Conservation (phyloP, 805 yeast genomes). For the Yarrowia phangngaensis region DNA sequence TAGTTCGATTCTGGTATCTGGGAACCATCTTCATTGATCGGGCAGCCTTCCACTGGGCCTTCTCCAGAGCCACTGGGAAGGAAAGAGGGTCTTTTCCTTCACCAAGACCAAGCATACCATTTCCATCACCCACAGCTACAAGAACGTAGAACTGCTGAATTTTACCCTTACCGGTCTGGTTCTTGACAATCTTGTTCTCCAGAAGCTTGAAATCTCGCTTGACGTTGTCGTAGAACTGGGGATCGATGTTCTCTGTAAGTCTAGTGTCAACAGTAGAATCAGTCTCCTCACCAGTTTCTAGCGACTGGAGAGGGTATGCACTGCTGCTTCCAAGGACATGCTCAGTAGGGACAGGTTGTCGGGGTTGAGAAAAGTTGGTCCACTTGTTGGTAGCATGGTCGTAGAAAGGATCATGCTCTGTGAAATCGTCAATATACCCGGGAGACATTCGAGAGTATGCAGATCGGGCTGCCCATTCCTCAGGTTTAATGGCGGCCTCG, state of each 20-base stretch:
- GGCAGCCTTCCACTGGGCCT: constrained; percentile 92
- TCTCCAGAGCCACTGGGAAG: constrained; percentile 69
- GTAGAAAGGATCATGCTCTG: constrained; percentile 70
- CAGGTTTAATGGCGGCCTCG: constrained; percentile 68
- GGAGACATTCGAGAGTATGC: constrained; percentile 59
- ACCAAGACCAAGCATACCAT: constrained; percentile 92
- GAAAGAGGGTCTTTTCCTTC: constrained; percentile 80
- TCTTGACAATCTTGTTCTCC: constrained; percentile 65
- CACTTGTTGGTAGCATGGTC: constrained; percentile 53
- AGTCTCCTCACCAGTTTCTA: constrained; percentile 8
- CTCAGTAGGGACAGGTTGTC: constrained; percentile 55
- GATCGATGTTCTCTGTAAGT: constrained; percentile 11
- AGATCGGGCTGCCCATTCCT: constrained; percentile 49
- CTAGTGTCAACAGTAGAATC: background rate
- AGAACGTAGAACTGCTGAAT: constrained; percentile 75
- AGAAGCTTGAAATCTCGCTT: constrained; percentile 45
- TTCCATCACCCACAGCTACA: constrained; percentile 86
- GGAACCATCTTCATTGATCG: constrained; percentile 78
- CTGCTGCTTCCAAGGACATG: constrained; percentile 46
- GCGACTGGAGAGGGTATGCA: constrained; percentile 10
- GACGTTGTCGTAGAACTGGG: background rate
- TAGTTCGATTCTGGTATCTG: constrained; percentile 86
- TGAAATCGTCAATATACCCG: constrained; percentile 63
- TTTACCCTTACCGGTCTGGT: constrained; percentile 90
- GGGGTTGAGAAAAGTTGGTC: constrained; percentile 50